A percentile compares a stretch with the other conserved stretches of the same genome.
These are phyloP conservation scores for Tetracladium maxilliforme DNA, from an alignment of 2,329 filamentous ascomycete genomes.

Conservation along the genomic window DNA sequence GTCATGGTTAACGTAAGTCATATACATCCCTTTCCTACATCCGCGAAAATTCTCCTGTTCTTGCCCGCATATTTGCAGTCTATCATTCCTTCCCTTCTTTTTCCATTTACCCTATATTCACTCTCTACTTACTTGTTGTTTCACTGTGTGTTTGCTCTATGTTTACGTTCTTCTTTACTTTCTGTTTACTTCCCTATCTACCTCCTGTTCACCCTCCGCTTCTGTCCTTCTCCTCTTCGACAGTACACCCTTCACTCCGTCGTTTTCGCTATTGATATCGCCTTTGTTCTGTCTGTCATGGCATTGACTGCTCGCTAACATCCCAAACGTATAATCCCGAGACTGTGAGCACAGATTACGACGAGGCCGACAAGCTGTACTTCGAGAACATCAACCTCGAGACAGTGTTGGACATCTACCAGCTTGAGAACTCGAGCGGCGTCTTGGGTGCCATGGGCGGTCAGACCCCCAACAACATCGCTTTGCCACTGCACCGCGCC, in stretches of 20 bases:
- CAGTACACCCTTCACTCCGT: no score
- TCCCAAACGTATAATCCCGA: constrained; percentile 92
- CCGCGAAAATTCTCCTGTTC: no score
- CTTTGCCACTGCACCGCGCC: constrained; percentile 71
- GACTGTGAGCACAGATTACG: constrained; percentile 80
- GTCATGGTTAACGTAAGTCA: constrained; percentile 83
- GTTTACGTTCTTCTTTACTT: no score
- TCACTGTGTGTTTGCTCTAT: neutral
- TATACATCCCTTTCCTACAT: no score
- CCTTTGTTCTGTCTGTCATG: no score
- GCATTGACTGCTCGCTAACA: no score
- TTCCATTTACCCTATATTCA: constrained; percentile 1
- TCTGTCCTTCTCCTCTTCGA: constrained; percentile 5
- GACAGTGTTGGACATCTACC: constrained; percentile 84
- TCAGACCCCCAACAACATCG: constrained; percentile 96
- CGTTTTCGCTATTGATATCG: no score
- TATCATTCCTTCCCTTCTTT: constrained; percentile 2
- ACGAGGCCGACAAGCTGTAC: constrained; percentile 87
- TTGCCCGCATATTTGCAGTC: no score
- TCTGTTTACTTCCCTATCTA: neutral
- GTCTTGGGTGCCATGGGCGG: constrained; percentile 94
- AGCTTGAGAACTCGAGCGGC: constrained; percentile 68
- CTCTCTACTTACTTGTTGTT: neutral
- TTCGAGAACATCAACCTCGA: constrained; percentile 93
- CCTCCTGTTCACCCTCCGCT: neutral